Evolutionary conservation across 2,329 filamentous ascomycete species (phyloP), one percentile per base, ranked within the genome.

Genomic region (Xylaria sp.): DNA sequence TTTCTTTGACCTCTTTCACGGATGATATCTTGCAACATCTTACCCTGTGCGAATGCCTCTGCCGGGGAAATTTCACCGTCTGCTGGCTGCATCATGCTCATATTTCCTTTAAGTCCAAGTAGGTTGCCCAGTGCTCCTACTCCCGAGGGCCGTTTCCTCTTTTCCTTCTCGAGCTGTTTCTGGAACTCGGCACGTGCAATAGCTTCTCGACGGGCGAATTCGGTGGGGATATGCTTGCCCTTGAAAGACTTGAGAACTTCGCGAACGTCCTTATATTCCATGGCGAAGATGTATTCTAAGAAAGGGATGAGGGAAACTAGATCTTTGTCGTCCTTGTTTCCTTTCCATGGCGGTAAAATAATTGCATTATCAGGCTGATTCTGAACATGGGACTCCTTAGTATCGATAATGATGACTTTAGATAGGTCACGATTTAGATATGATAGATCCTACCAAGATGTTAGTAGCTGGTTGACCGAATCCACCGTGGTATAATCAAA

Each of bases 361-460:
- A 99, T 96, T 73, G 96, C 93, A 81, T 99, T 99, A 77, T 97
- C 93, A n/a, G 96, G 96, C 78, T 99, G 96, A 72, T 92, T 88
- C 75, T 92, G 91, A 69, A 95, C 93, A 76, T 98, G 93, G 48
- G 88, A 84, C 47, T 91, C 83, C 72, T 97, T 91, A 57, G 93
- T 97, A 80, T 99, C 96, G 77, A 99, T 88, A 75, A 99, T 90
- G 79, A 99, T 93, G 58, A 97, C 93, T 83, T 98, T 98, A 73
- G 92, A 96, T 40, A 98, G 87, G 77, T 97, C 94, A 68, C 96
- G 93, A 84, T 99, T 99, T 58, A 99, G 89, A 82, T 97, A 98
- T 2, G 94, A 94, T n/a, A 99, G 89, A 79, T 99, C 96, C 93
- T 97, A 77, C 73, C 25, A 58, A 1, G 18, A 40, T 25, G 63